A percentile compares a stretch with the other conserved stretches of the same genome.
These are phyloP conservation scores for Glaciozyma martinii DNA, from an alignment of 768 basidiomycete genomes.

Conservation along the genomic window DNA sequence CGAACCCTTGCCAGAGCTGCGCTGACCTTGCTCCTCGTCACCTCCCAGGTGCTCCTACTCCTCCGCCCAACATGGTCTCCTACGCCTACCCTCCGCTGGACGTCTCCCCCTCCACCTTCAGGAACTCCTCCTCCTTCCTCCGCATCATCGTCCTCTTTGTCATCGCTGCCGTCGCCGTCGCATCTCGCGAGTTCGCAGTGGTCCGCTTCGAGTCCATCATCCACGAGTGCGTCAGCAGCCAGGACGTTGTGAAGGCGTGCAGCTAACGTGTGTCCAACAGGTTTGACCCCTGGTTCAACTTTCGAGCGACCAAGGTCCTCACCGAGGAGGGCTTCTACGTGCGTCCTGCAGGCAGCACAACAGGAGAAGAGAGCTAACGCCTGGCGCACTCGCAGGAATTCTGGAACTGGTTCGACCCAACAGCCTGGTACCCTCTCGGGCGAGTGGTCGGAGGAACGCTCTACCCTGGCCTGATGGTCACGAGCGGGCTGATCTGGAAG, in stretches of 20 bases:
- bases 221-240: constrained; percentile 52
- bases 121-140: constrained; percentile 53
- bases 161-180: constrained; percentile 73
- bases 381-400: constrained; percentile 61
- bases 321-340: constrained; percentile 94
- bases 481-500: constrained; percentile 94
- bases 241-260: too few species aligned
- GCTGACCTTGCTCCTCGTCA: neutral
- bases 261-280: neutral
- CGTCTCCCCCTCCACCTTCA: constrained; percentile 1
- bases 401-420: constrained; percentile 99
- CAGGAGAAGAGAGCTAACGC: constrained; percentile 12
- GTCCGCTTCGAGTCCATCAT: constrained; percentile 98
- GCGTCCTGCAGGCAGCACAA: constrained; percentile 37
- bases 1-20: neutral
- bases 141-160: constrained; percentile 80
- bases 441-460: constrained; percentile 97
- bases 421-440: constrained; percentile 98
- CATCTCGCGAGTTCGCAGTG: constrained; percentile 93
- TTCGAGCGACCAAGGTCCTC: constrained; percentile 84
- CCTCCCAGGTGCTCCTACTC: neutral
- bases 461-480: constrained; percentile 97
- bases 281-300: constrained; percentile 80
- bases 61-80: constrained; percentile 2
- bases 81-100: constrained; percentile 27